phyloP scores from a whole-genome alignment of 371 early-diverging fungal genomes.

The Apophysomyces variabilis region DNA sequence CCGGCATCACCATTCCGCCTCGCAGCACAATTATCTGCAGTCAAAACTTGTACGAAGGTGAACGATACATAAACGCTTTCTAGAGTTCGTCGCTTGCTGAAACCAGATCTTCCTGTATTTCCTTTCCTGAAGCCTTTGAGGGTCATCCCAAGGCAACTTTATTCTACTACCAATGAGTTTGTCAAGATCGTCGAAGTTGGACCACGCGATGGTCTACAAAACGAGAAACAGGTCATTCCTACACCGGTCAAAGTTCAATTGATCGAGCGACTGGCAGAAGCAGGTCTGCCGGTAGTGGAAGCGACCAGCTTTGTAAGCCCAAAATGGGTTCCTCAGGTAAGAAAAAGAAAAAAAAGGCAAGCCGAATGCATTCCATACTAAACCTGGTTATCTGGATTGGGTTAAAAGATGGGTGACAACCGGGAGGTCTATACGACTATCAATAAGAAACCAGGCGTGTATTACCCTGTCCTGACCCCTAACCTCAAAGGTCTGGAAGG shows the following conservation, averaged over 20 bases:
- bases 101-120: not conserved
- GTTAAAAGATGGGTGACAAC: constrained; percentile 85
- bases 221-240: constrained; percentile 87
- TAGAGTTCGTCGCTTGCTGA: not conserved
- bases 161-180: constrained; percentile 22
- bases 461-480: constrained; percentile 92
- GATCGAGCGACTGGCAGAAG: constrained; percentile 80
- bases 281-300: constrained; percentile 90
- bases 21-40: not conserved
- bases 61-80: not conserved
- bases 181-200: constrained; percentile 93
- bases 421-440: constrained; percentile 76
- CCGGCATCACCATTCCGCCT: not conserved
- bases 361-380: too few species aligned
- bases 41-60: not conserved
- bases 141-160: constrained; percentile 1
- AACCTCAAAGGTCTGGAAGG: constrained; percentile 87
- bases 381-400: too few species aligned
- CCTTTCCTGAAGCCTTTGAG: not conserved
- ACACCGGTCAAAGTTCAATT: constrained; percentile 82
- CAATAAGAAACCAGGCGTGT: constrained; percentile 60
- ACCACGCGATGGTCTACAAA: constrained; percentile 97
- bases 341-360: not conserved
- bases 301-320: constrained; percentile 97
- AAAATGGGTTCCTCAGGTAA: constrained; percentile 96